Conservation (phyloP, 2,329 filamentous ascomycete genomes). For the Didymella lethalis region DNA sequence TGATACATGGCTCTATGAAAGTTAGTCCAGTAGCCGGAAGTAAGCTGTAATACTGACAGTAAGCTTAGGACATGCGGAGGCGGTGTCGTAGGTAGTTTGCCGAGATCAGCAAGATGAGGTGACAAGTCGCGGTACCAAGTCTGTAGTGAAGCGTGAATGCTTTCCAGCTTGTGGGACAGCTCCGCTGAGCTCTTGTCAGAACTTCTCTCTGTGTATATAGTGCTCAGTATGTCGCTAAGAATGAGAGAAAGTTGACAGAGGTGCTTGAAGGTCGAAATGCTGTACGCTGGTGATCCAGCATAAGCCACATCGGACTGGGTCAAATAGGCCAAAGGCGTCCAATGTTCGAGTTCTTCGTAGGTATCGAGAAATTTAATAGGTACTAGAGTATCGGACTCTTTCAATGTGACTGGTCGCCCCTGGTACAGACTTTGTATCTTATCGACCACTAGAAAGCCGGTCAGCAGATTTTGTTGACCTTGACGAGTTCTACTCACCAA, state of each 20-base stretch:
- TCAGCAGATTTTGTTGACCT: not conserved
- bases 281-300: constrained; percentile 52
- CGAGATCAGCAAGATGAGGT: constrained; percentile 53
- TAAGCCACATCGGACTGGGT: constrained; percentile 37
- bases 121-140: constrained; percentile 56
- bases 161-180: constrained; percentile 49
- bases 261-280: constrained; percentile 54
- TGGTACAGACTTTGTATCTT: constrained; percentile 65
- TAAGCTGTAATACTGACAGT: constrained; percentile 25
- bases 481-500: constrained; percentile 30
- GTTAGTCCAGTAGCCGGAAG: not conserved
- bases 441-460: constrained; percentile 48
- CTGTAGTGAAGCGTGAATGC: constrained; percentile 53
- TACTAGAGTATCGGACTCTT: constrained; percentile 57
- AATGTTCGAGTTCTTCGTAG: constrained; percentile 63
- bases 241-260: constrained; percentile 58
- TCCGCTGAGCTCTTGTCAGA: constrained; percentile 44
- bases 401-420: constrained; percentile 60
- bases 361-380: constrained; percentile 59
- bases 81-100: constrained; percentile 34
- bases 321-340: constrained; percentile 56
- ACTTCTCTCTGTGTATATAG: constrained; percentile 52
- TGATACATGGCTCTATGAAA: constrained; percentile 55
- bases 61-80: constrained; percentile 50
- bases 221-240: constrained; percentile 52